Evolutionary conservation across 2,329 filamentous ascomycete genomes (phyloP), one percentile per base, ranked within the genome.

Genomic region (Leptographium wingfieldii): DNA sequence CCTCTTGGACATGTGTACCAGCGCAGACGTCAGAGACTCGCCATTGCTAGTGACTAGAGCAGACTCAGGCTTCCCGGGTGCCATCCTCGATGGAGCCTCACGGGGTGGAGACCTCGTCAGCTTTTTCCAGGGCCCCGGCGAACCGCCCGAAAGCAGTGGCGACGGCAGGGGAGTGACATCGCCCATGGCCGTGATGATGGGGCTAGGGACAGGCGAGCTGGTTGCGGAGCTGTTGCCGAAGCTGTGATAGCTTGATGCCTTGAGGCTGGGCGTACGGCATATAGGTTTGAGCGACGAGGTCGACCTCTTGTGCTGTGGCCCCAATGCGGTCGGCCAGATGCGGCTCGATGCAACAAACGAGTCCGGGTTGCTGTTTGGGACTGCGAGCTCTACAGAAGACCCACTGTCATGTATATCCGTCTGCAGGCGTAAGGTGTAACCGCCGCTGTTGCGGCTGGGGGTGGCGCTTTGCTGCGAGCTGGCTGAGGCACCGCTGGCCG

Each of bases 111-210:
- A 74, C 38, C 74, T 71, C 59, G 71, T 70, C 60, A 84, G 71
- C 68, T 76, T 77, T 69, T 78, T 83, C 85, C 85, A 85, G 27
- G 85, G 83, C 31, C 85, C 83, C 14, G 84, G 82, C 1, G 85
- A 87, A 66, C 86, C 83, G 63, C 76, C 76, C 5, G 78, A 78
- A 66, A 87, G 77, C 54, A 92, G 77, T 4, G 88, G 88, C 27
- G 88, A 92, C 3, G 88, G 88, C 40, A 94, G 74, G 59, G 88
- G 88, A 3, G 89, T 92, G 63, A 94, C 75, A 69, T 90, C 86
- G 63, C 85, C 84, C 83, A 91, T 86, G 54, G 87, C 87, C 61
- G 84, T 80, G 59, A 91, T 82, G 64, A 88, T 81, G 3, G 88
- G 88, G 60, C 87, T 91, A 7, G 87, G 82, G n/a, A 87, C 77